Evolutionary conservation across 805 yeast genomes (phyloP), one percentile per base, ranked within the genome.

Genomic region (Saccharomycopsis amapae): DNA sequence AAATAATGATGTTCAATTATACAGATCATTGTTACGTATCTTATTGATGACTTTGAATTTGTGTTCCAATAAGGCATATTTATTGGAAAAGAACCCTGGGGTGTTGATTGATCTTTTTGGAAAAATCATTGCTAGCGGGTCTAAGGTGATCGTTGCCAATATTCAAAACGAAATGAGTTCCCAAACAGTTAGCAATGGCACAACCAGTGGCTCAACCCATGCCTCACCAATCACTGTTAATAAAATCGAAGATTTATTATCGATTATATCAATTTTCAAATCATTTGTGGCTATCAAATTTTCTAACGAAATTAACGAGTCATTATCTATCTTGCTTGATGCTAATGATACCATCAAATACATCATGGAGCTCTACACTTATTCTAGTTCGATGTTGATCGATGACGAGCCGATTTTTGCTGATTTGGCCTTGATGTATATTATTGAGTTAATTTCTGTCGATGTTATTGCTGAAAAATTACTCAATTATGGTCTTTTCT

Each of bases 381-480:
- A 78, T 46, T 74, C 93, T 0, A 85, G 83, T 53, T 61, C 75
- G 30, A 63, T 80, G 33, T 76, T 72, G 51, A 67, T 79, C 4
- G 72, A 78, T 47, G 76, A 72, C 38, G 89, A 83, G 38, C 79
- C 80, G 19, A 65, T 81, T 0, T 76, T 83, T 56, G 90, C 93
- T 0, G 89, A 85, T 52, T 61, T 85, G 34, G 66, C 87, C 7
- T 64, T 89, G 51, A 71, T 77, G 55, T 85, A 76, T 52, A 68
- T 88, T 26, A 75, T 77, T 48, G 93, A 86, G 54, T 66, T 87
- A 58, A 75, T 83, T 53, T 64, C 76, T 1, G 67, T 78, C 9
- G 78, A 76, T 37, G 64, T 62, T 1, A 72, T 87, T 53, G 89
- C 95, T 1, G 84, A 81, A 45, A 75, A 71, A 40, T 66, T 88